phyloP scores from a whole-genome alignment of 2,329 filamentous ascomycete genomes.

The Aspergillus brunneoviolaceus region DNA sequence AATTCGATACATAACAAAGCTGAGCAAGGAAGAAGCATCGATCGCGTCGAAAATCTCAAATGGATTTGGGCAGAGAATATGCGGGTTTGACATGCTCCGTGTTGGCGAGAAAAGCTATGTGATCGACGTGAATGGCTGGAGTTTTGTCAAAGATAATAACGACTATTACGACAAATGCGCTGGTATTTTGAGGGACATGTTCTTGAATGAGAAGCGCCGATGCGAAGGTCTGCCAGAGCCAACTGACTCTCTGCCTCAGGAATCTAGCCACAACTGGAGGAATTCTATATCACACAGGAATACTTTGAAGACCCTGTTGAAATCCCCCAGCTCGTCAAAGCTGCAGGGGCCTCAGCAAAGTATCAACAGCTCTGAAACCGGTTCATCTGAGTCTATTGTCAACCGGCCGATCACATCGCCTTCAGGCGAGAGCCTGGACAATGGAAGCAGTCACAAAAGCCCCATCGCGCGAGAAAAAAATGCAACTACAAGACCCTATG shows the following conservation, averaged over 20 bases:
- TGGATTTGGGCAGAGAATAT: slow-evolving; percentile 91
- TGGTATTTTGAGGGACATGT: slow-evolving; percentile 81
- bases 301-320: slow-evolving; percentile 59
- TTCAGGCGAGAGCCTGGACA: slow-evolving; percentile 31
- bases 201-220: slow-evolving; percentile 69
- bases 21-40: slow-evolving; percentile 75
- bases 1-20: slow-evolving; percentile 85
- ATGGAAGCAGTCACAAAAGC: slow-evolving; percentile 16
- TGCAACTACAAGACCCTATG: slow-evolving; percentile 22
- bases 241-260: slow-evolving; percentile 36
- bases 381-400: slow-evolving; percentile 46
- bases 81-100: slow-evolving; percentile 90
- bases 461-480: slow-evolving; percentile 22
- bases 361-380: slow-evolving; percentile 40
- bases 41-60: slow-evolving; percentile 88
- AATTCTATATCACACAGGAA: slow-evolving; percentile 47
- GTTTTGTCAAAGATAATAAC: slow-evolving; percentile 98
- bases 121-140: slow-evolving; percentile 99
- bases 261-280: slow-evolving; percentile 37
- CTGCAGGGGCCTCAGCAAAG: slow-evolving; percentile 51
- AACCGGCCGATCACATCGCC: slow-evolving; percentile 36
- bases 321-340: slow-evolving; percentile 64
- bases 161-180: slow-evolving; percentile 95
- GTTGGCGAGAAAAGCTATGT: slow-evolving; percentile 90
- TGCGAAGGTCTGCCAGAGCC: slow-evolving; percentile 35